Evolutionary conservation across 352 stramenopile genomes (phyloP), one percentile per base, ranked within the genome.

Genomic region (Aphanomyces cochlioides): DNA sequence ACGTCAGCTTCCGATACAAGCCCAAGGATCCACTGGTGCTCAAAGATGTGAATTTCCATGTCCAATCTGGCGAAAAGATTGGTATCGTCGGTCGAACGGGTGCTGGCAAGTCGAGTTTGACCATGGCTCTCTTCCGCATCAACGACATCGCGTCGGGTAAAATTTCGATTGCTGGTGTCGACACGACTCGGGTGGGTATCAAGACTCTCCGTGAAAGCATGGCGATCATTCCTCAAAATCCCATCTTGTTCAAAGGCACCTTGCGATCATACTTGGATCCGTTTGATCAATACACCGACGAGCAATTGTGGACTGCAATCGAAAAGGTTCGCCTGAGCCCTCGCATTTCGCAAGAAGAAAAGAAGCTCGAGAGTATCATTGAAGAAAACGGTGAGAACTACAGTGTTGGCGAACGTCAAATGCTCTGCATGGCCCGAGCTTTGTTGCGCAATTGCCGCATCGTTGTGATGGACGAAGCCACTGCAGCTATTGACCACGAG

Each of bases 1-100:
- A 94, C 72, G 92, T 98, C 6, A 85, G 74, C 28, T 57, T 98
- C 50, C 76, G 94, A 21, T 99, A 98, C 79, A 84, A 92, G 7
- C 77, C 85, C 54, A 79, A 85, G 6, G 15, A 43, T 1, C 60
- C 69, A 1, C 12, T 38, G n/a, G 71, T 97, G 7, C 82, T 87
- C 34, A 76, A 77, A n/a, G 54, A 61, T 15, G 54, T 61, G 37
- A 67, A 3, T 61, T 85, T 40, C 71, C 82, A 34, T 7, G 81
- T 96, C 10, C 56, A 75, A 3, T 73, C 81, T 0, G 82, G 88
- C 8, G 84, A 93, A 38, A 73, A 72, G 56, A 21, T 56, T 4
- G 72, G 64, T 41, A 69, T 75, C 38, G 72, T 72, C 47, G 76
- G 39, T 53, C 67, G 72, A 8, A 75, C 72, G 12, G 72, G 64